Evolutionary conservation across 208 protist genomes (phyloP).

Genomic region (Acanthamoeba sp.): DNA sequence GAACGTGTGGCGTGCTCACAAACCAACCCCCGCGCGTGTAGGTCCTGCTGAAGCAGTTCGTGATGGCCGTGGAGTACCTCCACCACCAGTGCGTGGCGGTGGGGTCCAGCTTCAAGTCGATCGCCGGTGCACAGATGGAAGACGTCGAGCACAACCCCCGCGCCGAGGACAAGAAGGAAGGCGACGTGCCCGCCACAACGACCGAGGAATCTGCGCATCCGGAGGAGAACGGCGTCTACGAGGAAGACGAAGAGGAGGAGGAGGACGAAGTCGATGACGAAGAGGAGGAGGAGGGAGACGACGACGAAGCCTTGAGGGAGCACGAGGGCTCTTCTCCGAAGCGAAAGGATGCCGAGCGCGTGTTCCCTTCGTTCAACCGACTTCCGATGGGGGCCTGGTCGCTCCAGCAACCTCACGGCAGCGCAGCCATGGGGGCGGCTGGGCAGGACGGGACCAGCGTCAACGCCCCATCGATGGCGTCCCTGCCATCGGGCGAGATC

Average conservation of each 20-base stretch:
- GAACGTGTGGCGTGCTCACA: not conserved
- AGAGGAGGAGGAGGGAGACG: not conserved
- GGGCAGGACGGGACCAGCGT: not conserved
- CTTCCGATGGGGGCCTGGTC: not conserved
- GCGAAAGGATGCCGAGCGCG: not conserved
- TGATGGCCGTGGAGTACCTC: not conserved
- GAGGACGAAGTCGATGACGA: not conserved
- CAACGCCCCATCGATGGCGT: not conserved
- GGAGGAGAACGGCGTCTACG: not conserved
- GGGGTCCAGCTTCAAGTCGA: conserved; percentile 10
- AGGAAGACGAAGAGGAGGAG: not conserved
- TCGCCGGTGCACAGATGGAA: not conserved
- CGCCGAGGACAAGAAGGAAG: not conserved
- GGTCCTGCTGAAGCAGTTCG: not conserved
- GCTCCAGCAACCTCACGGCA: not conserved
- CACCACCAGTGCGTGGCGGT: not conserved
- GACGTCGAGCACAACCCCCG: conserved; percentile 10
- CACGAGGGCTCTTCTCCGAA: not conserved
- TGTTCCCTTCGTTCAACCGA: not conserved
- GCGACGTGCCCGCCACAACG: no score
- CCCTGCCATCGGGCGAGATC: not conserved
- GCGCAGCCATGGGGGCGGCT: no score
- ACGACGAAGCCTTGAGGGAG: not conserved
- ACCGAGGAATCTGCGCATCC: not conserved
- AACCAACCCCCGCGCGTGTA: not conserved